A percentile compares a stretch with the other conserved stretches of the same genome.
Evolutionary conservation across 352 stramenopile species (phyloP).

Genomic region (Globisporangium cylindrosporum): DNA sequence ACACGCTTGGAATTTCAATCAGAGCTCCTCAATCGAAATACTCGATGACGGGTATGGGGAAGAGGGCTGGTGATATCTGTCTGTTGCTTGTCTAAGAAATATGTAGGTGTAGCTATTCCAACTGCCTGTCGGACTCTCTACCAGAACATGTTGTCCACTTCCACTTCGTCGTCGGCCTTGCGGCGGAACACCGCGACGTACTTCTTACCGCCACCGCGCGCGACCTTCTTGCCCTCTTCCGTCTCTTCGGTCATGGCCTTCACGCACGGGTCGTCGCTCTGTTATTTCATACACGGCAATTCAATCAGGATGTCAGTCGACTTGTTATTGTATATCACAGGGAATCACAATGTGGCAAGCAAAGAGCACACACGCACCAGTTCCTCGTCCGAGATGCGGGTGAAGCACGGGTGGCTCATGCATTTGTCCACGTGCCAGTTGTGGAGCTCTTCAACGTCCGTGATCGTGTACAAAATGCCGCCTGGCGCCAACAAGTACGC

Average conservation of each 20-base stretch:
- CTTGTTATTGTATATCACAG: not conserved
- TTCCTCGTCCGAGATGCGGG: constrained; percentile 83
- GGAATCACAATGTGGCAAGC: not conserved
- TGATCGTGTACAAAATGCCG: constrained; percentile 98
- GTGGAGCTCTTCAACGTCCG: constrained; percentile 97
- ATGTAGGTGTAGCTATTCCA: not conserved
- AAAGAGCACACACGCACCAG: constrained; percentile 40
- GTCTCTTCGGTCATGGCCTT: constrained; percentile 95
- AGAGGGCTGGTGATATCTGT: not conserved
- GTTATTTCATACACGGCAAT: not conserved
- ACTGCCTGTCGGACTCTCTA: constrained; percentile 16
- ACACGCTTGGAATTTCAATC: too few species aligned
- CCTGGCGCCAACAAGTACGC: constrained; percentile 92
- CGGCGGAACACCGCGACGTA: constrained; percentile 83
- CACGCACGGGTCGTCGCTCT: constrained; percentile 91
- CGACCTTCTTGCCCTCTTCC: constrained; percentile 99
- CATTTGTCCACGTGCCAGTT: constrained; percentile 97
- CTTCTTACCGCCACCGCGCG: constrained; percentile 86
- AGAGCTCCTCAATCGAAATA: too few species aligned
- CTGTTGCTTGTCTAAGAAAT: constrained; percentile 1
- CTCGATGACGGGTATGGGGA: too few species aligned
- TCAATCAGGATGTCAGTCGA: not conserved
- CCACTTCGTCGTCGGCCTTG: constrained; percentile 57
- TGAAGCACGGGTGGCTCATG: constrained; percentile 92
- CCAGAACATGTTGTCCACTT: constrained; percentile 67